Percentiles rank a stretch among this genome's conserved stretches.
phyloP scores from a whole-genome alignment of 2,329 filamentous ascomycete species.

The Claviceps sp. region DNA sequence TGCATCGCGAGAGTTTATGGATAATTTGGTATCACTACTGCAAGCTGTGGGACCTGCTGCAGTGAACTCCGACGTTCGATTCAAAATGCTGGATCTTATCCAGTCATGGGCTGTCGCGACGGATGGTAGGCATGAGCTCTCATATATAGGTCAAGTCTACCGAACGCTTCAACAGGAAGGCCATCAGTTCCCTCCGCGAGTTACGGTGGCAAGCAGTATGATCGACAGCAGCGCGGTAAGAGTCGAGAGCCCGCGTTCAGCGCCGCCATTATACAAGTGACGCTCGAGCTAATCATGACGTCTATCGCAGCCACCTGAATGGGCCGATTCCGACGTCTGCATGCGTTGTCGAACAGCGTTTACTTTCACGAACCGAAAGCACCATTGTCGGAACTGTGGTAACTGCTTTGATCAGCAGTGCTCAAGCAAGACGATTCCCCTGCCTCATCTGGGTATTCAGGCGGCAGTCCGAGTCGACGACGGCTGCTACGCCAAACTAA shows the following conservation, averaged over 20 bases:
- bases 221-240: constrained; percentile 83
- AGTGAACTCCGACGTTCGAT: constrained; percentile 72
- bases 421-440: constrained; percentile 73
- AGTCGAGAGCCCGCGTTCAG: not conserved
- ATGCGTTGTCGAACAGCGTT: constrained; percentile 95
- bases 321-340: constrained; percentile 95
- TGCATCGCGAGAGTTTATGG: constrained; percentile 95
- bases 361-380: constrained; percentile 95
- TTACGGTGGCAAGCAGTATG: constrained; percentile 89
- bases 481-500: constrained; percentile 83
- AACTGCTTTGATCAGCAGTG: constrained; percentile 96
- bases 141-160: constrained; percentile 84
- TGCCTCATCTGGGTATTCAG: constrained; percentile 86
- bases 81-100: constrained; percentile 84
- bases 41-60: constrained; percentile 63
- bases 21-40: constrained; percentile 82
- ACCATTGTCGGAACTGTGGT: constrained; percentile 95
- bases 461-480: constrained; percentile 90
- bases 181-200: constrained; percentile 77
- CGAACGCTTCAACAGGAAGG: constrained; percentile 69
- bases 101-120: constrained; percentile 88
- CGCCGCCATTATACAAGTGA: not conserved
- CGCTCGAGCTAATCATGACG: not conserved
- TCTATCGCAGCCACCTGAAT: constrained; percentile 66
- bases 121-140: constrained; percentile 68